These are phyloP conservation scores for Vigna hirtella DNA, from an alignment of 306 rosid genomes.

Conservation along the genomic window DNA sequence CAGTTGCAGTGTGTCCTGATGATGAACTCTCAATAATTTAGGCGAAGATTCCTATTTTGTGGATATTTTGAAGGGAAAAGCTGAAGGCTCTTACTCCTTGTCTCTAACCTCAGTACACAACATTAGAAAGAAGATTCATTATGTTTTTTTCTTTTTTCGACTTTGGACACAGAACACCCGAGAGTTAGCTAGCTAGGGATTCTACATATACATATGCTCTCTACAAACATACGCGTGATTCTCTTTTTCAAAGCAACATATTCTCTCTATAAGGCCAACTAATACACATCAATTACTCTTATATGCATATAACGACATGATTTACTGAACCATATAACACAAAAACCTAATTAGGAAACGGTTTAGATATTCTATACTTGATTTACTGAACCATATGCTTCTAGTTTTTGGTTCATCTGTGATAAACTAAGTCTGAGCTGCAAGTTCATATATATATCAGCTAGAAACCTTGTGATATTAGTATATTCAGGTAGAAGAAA, in stretches of 20 bases:
- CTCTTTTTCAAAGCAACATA: neutral
- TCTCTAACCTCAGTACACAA: conserved; percentile 21
- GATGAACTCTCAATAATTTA: conserved; percentile 56
- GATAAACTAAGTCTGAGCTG: neutral
- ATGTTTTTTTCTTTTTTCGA: neutral
- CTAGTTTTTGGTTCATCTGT: neutral
- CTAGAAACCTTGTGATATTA: neutral
- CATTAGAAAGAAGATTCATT: conserved; percentile 14
- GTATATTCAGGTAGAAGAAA: neutral
- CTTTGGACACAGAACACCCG: neutral
- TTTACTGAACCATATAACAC: neutral
- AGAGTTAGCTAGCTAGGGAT: conserved; percentile 27
- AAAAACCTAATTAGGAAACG: conserved; percentile 17
- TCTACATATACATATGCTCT: neutral
- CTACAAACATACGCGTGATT: neutral
- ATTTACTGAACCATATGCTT: neutral
- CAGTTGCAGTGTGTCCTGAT: conserved; percentile 44
- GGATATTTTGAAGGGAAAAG: conserved; percentile 37
- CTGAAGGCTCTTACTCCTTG: conserved; percentile 19
- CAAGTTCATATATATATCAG: neutral
- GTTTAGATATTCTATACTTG: neutral
- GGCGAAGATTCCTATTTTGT: conserved; percentile 49
- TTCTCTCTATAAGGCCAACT: neutral
- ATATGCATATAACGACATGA: neutral
- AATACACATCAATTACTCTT: neutral